Evolutionary conservation across 257 asterid genomes (phyloP), one percentile per base, ranked within the genome.

Genomic region (Nicotiana attenuata): DNA sequence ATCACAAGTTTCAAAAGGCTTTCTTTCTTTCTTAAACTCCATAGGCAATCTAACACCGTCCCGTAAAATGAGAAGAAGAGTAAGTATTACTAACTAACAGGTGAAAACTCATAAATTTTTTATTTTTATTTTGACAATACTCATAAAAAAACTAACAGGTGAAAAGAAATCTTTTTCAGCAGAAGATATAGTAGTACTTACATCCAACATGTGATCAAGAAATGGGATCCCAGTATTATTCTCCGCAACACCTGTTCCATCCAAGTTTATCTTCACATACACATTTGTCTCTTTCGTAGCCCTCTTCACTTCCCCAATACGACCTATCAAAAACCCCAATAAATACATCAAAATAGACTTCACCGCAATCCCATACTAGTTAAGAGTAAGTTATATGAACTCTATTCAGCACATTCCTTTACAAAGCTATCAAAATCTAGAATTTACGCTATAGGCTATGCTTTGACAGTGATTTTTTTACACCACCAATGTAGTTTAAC

Each of bases 151-250:
- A 53, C 50, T 3, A 56, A 8, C 17, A 76, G 6, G 14, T 7
- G 65, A 31, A 7, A 29, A 65, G 8, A 24, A 7, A 1, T 24
- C 2, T 22, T 71, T 71, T 22, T 45, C 77, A 45, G 22, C 78
- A 69, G 59, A 41, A 64, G 20, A 81, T 81, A 1, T 45, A 68
- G 15, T 13, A 81, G 19, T 19, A 81, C 98, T 89, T 81, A 94
- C 99, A 90, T 96, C 98, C 85, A 96, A 88, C 99, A 94, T 93
- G 85, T 94, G 98, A 91, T 94, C 99, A 78, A 94, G 96, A 88
- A 94, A 96, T 22, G 97, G 98, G 66, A 93, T 92, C 52, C 99
- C 98, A 15, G 97, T 85, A 81, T 85, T 81, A 77, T 93, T 96
- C 47, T 96, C 93, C 55, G 98, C 94, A 1, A 92, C 88, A 16